These are phyloP conservation scores for Xylaria sp. DNA, from an alignment of 2,329 filamentous ascomycete genomes.

Conservation along the genomic window DNA sequence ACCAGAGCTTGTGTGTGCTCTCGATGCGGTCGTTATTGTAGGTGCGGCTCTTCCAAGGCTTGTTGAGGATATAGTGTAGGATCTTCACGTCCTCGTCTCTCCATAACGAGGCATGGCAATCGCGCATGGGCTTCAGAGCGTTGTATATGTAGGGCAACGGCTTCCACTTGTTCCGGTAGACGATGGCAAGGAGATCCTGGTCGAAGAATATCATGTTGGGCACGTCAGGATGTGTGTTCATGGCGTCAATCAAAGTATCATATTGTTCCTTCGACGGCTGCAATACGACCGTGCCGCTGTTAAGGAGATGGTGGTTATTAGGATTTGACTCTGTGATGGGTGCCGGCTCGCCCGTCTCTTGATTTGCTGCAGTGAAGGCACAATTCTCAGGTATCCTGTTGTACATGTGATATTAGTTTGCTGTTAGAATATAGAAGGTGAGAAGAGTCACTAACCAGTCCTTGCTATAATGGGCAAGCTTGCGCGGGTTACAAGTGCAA, in stretches of 20 bases:
- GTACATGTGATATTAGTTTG: constrained; percentile 4
- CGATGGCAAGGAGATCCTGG: constrained; percentile 49
- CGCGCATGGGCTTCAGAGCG: constrained; percentile 49
- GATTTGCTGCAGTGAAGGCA: constrained; percentile 49
- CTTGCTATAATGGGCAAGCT: constrained; percentile 50
- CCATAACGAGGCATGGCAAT: constrained; percentile 46
- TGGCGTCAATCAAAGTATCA: constrained; percentile 48
- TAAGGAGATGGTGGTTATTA: constrained; percentile 52
- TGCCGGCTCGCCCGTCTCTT: constrained; percentile 45
- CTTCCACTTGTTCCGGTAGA: constrained; percentile 48
- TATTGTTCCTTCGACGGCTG: constrained; percentile 47
- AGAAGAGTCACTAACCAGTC: constrained; percentile 43
- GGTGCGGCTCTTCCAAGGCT: constrained; percentile 48
- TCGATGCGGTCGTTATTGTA: constrained; percentile 45
- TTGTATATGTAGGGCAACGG: constrained; percentile 49
- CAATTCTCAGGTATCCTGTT: constrained; percentile 49
- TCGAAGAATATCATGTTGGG: constrained; percentile 49
- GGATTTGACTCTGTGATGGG: constrained; percentile 46
- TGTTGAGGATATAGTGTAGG: constrained; percentile 49
- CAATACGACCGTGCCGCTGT: constrained; percentile 51
- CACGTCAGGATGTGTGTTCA: constrained; percentile 50
- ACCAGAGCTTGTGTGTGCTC: constrained; percentile 51
- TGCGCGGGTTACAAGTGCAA: constrained; percentile 50
- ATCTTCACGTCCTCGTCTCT: constrained; percentile 46
- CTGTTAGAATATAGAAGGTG: background rate